Percentiles rank a stretch among this genome's conserved stretches.
Evolutionary conservation across 768 basidiomycete genomes (phyloP).

Genomic region (Boletellus ananas): DNA sequence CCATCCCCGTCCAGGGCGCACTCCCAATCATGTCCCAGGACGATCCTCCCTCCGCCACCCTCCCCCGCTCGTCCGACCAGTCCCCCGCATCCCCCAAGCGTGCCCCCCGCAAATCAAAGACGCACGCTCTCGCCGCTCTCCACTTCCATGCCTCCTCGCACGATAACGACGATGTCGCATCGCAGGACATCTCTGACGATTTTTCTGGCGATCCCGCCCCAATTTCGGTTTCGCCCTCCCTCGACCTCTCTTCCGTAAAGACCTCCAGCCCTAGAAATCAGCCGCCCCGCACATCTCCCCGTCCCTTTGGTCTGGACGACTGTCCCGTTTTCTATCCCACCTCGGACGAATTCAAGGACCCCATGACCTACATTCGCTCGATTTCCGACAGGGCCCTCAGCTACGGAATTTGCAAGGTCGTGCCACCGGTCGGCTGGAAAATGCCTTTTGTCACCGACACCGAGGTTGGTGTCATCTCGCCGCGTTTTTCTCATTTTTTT

Average conservation of each 20-base stretch:
- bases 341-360: slow-evolving; percentile 88
- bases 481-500: slow-evolving; percentile 25
- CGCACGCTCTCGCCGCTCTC: slow-evolving; percentile 76
- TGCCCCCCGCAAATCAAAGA: slow-evolving; percentile 88
- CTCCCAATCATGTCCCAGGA: slow-evolving; percentile 55
- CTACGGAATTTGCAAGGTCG: slow-evolving; percentile 93
- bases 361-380: slow-evolving; percentile 87
- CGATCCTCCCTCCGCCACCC: slow-evolving; percentile 32
- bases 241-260: slow-evolving; percentile 73
- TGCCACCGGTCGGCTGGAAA: slow-evolving; percentile 90
- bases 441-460: slow-evolving; percentile 96
- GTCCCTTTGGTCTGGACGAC: slow-evolving; percentile 84
- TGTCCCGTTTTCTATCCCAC: slow-evolving; percentile 90
- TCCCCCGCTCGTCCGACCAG: slow-evolving; percentile 33
- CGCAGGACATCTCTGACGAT: slow-evolving; percentile 42
- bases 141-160: slow-evolving; percentile 59
- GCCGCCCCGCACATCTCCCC: slow-evolving; percentile 37
- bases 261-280: slow-evolving; percentile 51
- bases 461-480: slow-evolving; percentile 56
- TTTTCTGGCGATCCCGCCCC: slow-evolving; percentile 49
- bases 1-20: slow-evolving; percentile 75
- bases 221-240: slow-evolving; percentile 56
- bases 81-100: slow-evolving; percentile 44
- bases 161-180: slow-evolving; percentile 45
- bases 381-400: slow-evolving; percentile 67